phyloP scores from a whole-genome alignment of 1,284 basidiomycete genomes.

The Coriolopsis trogii region DNA sequence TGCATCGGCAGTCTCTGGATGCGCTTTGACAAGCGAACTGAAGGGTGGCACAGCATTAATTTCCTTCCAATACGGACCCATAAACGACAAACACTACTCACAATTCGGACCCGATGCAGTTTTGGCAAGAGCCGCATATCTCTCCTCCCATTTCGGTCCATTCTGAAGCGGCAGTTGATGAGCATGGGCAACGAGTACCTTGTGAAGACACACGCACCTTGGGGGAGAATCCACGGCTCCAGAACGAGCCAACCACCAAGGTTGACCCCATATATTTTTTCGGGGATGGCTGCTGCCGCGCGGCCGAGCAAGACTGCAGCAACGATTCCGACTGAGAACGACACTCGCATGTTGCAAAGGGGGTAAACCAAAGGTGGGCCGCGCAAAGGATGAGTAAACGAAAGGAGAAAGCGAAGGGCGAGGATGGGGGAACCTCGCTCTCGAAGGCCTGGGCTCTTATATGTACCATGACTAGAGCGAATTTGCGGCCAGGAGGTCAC shows the following conservation, averaged over 20 bases:
- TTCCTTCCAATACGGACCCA: background rate
- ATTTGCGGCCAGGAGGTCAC: no score
- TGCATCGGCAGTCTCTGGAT: constrained; percentile 59
- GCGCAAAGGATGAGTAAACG: no score
- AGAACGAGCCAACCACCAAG: constrained; percentile 64
- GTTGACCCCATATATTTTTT: constrained; percentile 70
- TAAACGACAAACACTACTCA: constrained; percentile 24
- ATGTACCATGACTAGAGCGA: no score
- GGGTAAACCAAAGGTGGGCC: no score
- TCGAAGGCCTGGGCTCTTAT: no score
- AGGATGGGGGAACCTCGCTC: no score
- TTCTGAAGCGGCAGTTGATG: constrained; percentile 37
- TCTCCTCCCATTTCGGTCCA: constrained; percentile 71
- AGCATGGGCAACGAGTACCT: background rate
- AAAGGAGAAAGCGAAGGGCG: no score
- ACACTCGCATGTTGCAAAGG: no score
- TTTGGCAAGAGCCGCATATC: constrained; percentile 51
- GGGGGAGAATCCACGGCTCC: constrained; percentile 74
- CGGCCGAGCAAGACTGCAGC: background rate
- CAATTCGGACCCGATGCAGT: constrained; percentile 65
- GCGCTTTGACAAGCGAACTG: constrained; percentile 60
- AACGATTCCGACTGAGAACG: background rate
- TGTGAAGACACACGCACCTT: no score
- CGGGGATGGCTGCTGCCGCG: constrained; percentile 28
- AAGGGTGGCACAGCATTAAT: background rate